Percentiles rank a stretch among this genome's conserved stretches.
Evolutionary conservation across 2,329 filamentous ascomycete genomes (phyloP).

Genomic region (Hypoxylon sp.): DNA sequence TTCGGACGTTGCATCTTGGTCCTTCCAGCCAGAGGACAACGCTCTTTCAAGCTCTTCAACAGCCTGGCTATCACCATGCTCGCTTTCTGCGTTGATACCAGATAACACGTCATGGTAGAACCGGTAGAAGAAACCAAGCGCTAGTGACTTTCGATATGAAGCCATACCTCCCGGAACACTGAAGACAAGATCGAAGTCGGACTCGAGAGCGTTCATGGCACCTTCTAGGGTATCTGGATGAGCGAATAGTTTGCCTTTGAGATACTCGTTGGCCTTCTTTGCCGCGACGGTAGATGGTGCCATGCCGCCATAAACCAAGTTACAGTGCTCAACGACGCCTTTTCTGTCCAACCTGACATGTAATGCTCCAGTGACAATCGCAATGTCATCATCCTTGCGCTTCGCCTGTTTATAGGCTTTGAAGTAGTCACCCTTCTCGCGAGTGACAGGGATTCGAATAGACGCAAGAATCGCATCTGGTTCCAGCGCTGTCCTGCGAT

Average conservation of each 20-base stretch:
- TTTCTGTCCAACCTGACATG: slow-evolving; percentile 78
- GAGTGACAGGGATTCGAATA: slow-evolving; percentile 85
- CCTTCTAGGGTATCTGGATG: slow-evolving; percentile 88
- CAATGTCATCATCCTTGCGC: slow-evolving; percentile 97
- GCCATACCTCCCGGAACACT: slow-evolving; percentile 98
- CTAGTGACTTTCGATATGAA: slow-evolving; percentile 91
- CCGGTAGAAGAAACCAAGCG: slow-evolving; percentile 94
- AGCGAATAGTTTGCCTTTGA: slow-evolving; percentile 83
- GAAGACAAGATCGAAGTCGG: slow-evolving; percentile 89
- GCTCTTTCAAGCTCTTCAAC: slow-evolving; percentile 87
- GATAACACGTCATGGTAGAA: slow-evolving; percentile 92
- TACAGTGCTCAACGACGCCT: slow-evolving; percentile 78
- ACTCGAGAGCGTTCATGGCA: slow-evolving; percentile 87
- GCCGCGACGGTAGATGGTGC: slow-evolving; percentile 91
- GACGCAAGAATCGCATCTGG: slow-evolving; percentile 86
- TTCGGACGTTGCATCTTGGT: slow-evolving; percentile 78
- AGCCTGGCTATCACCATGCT: slow-evolving; percentile 76
- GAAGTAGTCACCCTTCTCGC: slow-evolving; percentile 83
- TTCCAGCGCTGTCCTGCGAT: slow-evolving; percentile 85
- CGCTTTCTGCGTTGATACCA: slow-evolving; percentile 63
- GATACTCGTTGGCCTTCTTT: slow-evolving; percentile 79
- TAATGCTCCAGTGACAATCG: slow-evolving; percentile 92
- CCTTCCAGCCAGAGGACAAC: slow-evolving; percentile 84
- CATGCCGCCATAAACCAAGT: slow-evolving; percentile 95
- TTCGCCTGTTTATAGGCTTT: slow-evolving; percentile 96